These are phyloP conservation scores for Moesziomyces sp. DNA, from an alignment of 1,284 basidiomycete species.

Conservation along the genomic window DNA sequence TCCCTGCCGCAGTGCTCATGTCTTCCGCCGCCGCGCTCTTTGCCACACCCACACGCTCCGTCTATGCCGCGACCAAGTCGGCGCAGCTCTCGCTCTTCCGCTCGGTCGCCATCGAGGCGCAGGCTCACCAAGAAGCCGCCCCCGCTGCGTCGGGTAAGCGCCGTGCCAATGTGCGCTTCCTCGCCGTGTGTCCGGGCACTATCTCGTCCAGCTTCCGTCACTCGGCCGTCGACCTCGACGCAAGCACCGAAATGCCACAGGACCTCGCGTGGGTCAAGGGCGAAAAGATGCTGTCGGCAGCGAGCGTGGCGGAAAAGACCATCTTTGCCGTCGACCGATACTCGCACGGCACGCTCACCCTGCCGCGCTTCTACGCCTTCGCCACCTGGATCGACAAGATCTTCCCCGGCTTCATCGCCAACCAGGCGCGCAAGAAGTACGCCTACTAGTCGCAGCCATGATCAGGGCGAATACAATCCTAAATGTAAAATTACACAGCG, in stretches of 20 bases:
- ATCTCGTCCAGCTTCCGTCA: constrained; percentile 61
- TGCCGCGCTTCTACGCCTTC: constrained; percentile 47
- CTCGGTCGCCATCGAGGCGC: constrained; percentile 78
- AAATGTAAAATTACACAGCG: too few species aligned
- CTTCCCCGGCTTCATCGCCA: constrained; percentile 32
- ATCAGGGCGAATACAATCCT: too few species aligned
- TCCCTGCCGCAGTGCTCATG: constrained; percentile 81
- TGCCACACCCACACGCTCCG: constrained; percentile 83
- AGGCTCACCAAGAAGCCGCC: constrained; percentile 61
- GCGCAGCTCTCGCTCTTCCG: constrained; percentile 83
- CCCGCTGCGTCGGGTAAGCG: constrained; percentile 1
- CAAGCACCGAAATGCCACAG: constrained; percentile 22
- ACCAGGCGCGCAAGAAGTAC: constrained; percentile 37
- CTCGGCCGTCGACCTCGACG: constrained; percentile 54
- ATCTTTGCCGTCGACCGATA: constrained; percentile 52
- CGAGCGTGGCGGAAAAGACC: constrained; percentile 44
- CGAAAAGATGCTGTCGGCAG: constrained; percentile 43
- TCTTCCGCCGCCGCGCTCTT: constrained; percentile 83
- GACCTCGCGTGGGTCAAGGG: constrained; percentile 50
- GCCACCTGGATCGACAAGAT: constrained; percentile 44
- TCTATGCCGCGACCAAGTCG: constrained; percentile 87
- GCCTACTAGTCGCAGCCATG: constrained; percentile 17
- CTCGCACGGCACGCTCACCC: constrained; percentile 33
- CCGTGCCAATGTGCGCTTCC: constrained; percentile 54
- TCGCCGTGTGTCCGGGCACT: constrained; percentile 61